phyloP scores from a whole-genome alignment of 1,284 basidiomycete species.

The Thecaphora frezii region DNA sequence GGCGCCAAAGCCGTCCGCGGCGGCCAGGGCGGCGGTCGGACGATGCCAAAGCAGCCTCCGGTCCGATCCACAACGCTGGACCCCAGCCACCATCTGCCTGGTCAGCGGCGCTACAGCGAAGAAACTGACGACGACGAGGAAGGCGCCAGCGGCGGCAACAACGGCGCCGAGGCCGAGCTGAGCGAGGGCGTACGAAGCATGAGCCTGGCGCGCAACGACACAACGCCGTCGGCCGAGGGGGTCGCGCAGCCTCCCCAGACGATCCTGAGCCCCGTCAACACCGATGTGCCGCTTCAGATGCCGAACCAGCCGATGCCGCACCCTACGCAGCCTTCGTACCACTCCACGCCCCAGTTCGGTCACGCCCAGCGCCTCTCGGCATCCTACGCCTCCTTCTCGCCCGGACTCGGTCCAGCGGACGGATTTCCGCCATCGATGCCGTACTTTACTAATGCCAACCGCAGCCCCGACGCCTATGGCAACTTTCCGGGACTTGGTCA shows the following conservation, averaged over 20 bases:
- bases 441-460: conserved; percentile 19
- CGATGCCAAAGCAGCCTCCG: not conserved
- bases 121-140: not conserved
- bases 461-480: conserved; percentile 19
- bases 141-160: too few relatives aligned
- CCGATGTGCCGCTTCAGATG: not conserved
- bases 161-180: not conserved
- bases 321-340: conserved; percentile 2
- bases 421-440: conserved; percentile 21
- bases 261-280: not conserved
- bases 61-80: not conserved
- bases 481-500: conserved; percentile 16
- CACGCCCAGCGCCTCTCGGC: conserved; percentile 13
- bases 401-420: conserved; percentile 21
- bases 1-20: too few relatives aligned
- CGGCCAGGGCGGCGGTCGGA: too few relatives aligned
- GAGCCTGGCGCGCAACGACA: not conserved
- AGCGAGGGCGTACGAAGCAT: not conserved
- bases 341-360: conserved; percentile 16
- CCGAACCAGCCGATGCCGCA: conserved; percentile 1
- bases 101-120: not conserved
- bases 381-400: conserved; percentile 20
- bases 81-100: not conserved
- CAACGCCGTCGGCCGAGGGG: not conserved
- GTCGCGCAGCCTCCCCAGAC: not conserved